Evolutionary conservation across 805 yeast genomes (phyloP), one percentile per base, ranked within the genome.

Genomic region (Wickerhamomyces canadensis): DNA sequence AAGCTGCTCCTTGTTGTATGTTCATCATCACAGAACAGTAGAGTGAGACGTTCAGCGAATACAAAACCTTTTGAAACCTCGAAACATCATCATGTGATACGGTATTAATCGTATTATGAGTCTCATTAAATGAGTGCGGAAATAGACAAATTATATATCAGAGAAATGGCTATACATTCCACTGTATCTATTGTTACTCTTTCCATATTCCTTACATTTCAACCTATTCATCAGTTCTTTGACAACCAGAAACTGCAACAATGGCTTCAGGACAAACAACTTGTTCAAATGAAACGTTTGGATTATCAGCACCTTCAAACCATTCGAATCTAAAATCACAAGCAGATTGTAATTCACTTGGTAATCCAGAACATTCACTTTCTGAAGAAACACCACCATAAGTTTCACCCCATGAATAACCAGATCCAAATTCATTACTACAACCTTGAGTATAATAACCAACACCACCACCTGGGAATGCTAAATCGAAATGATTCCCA

Each of bases 241-340:
- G 35, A 37, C 44, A 41, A 17, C 44, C 44, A 27, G 45, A 24
- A 35, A 29, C 25, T 5, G 37, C 40, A 17, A 38, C 19, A 31
- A 41, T 29, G 35, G 34, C 45, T 30, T 39, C 40, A 15, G 45
- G 45, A 34, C 45, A 41, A 11, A 30, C 42, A 24, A 41, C 45
- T 19, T 41, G 45, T 31, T 41, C 42, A 22, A 41, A 41, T 11
- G 40, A 33, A 15, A 41, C 45, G 30, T 34, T 29, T 38, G 45
- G 45, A 36, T 41, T 41, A 32, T 41, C 45, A 29, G 45, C 45
- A 24, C 36, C 38, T 6, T 16, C 35, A 34, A 36, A 41, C 45
- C 45, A 41, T 25, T 26, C 33, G 17, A 41, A 41, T 38, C 45
- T 38, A 40, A 41, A 41, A 12, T 41, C 40, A 38, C 45, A 41